Evolutionary conservation across 257 asterid species (phyloP).

Genomic region (Knoxia roxburghii): DNA sequence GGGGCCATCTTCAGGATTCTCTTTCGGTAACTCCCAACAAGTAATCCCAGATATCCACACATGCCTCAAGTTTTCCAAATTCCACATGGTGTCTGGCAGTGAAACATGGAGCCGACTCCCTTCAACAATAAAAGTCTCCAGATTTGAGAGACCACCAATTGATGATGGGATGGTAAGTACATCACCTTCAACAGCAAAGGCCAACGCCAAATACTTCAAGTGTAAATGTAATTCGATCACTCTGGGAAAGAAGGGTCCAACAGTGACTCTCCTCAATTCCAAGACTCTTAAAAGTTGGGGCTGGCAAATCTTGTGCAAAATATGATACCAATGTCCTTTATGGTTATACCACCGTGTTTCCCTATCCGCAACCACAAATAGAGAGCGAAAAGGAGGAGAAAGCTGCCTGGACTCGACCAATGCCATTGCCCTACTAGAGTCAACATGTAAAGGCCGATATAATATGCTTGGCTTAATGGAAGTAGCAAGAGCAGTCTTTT

Average conservation of each 20-base stretch:
- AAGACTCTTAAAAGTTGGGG: too few species aligned
- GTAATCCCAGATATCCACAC: not conserved
- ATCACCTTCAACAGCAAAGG: too few species aligned
- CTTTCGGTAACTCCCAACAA: not conserved
- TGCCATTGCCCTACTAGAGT: too few species aligned
- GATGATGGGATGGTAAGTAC: not conserved
- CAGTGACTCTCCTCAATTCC: too few species aligned
- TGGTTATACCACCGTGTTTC: too few species aligned
- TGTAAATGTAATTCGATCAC: not conserved
- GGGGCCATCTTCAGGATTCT: not conserved
- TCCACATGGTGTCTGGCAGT: slow-evolving; percentile 1
- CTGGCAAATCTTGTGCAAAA: not conserved
- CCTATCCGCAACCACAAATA: too few species aligned
- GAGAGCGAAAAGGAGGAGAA: too few species aligned
- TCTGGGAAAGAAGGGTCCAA: too few species aligned
- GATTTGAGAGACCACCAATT: not conserved
- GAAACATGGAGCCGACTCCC: not conserved
- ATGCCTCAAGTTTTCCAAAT: not conserved
- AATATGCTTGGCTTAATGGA: too few species aligned
- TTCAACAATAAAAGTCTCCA: slow-evolving; percentile 1
- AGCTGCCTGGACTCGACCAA: too few species aligned
- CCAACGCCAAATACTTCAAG: slow-evolving; percentile 5
- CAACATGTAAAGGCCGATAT: too few species aligned
- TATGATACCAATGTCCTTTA: not conserved
- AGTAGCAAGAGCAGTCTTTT: too few species aligned